Base-by-base conservation (phyloP, 2,329 filamentous ascomycete genomes). In the Rutstroemia sp. region DNA sequence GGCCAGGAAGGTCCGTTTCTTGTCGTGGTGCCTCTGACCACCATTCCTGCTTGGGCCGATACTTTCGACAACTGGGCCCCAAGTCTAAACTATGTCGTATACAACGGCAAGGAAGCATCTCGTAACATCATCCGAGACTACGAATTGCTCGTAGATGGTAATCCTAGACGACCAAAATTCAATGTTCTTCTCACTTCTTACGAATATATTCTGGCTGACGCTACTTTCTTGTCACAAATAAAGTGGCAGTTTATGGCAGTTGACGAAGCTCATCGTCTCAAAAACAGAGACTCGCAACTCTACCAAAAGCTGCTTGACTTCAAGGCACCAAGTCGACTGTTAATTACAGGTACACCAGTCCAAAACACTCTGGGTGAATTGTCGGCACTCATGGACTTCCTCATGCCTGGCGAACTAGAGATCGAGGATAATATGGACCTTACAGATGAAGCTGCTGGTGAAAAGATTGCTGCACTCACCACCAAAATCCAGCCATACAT, bases 191-290 rank as follows among this genome's bases (percentile, higher is more conserved):
- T 99, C 58, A 99, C 94, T 1, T 97, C 94, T 0, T 99, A 99
- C 69, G 94, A 99, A 72, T 97, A 95, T 70, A 94, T 96, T 57
- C 79, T 96, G 49, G 82, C 85, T 57, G 94, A 99, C 69, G 85
- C 88, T 61, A 77, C 86, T 39, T 95, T 96, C 68, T 74, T 99
- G 39, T 87, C 87, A 58, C 86, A 88, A 61, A 90, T 99, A 72
- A 96, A 96, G 71, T 99, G 94, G 92, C 94, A 99, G 70, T 94
- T 94, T 57, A 85, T 99, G 70, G 91, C 90, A 39, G 90, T 99
- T 46, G 94, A 99, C 65, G 94, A 99, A 74, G 94, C 94, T 30
- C 94, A 99, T 74, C 88, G 95, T 53, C 75, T 99, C 62, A 99
- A 99, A 76, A 99, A 99, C 67, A 84, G 89, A 60, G 92, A 97